A percentile compares a stretch with the other conserved stretches of the same genome.
Conservation (phyloP, 2,329 filamentous ascomycete genomes). For the Hypomyces perniciosus region DNA sequence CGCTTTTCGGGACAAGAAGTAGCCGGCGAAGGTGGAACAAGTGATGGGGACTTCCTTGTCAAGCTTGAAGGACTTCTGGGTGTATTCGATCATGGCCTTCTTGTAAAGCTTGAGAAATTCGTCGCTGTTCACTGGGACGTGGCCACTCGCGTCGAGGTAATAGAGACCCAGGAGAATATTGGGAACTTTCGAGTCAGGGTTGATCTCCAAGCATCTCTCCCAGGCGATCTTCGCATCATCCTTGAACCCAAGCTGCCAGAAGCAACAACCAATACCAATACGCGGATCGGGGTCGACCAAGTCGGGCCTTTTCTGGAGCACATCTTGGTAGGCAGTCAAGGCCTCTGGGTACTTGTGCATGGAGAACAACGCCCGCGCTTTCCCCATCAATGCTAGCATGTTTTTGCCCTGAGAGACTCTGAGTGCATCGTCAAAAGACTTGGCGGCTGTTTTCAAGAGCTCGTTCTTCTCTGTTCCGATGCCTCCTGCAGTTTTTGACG, state of each 20-base stretch:
- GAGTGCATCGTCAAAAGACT: slow-evolving; percentile 91
- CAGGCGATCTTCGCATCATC: slow-evolving; percentile 87
- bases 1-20: slow-evolving; percentile 79
- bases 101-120: slow-evolving; percentile 83
- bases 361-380: slow-evolving; percentile 79
- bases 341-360: slow-evolving; percentile 82
- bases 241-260: slow-evolving; percentile 94
- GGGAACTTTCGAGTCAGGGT: slow-evolving; percentile 77
- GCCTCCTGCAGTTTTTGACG: slow-evolving; percentile 60
- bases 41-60: slow-evolving; percentile 88
- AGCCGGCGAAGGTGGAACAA: slow-evolving; percentile 82
- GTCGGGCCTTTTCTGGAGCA: slow-evolving; percentile 77
- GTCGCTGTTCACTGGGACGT: slow-evolving; percentile 74
- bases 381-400: slow-evolving; percentile 86
- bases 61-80: slow-evolving; percentile 86
- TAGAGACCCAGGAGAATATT: slow-evolving; percentile 87
- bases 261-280: slow-evolving; percentile 92
- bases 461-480: slow-evolving; percentile 71
- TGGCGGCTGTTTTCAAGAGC: slow-evolving; percentile 75
- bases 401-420: slow-evolving; percentile 80
- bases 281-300: slow-evolving; percentile 89
- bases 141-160: slow-evolving; percentile 80
- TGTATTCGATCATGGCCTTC: slow-evolving; percentile 90
- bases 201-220: slow-evolving; percentile 79
- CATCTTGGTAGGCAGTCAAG: slow-evolving; percentile 78